Base-by-base conservation (phyloP, 140 eudicot species). In the Flaveria floridana region DNA sequence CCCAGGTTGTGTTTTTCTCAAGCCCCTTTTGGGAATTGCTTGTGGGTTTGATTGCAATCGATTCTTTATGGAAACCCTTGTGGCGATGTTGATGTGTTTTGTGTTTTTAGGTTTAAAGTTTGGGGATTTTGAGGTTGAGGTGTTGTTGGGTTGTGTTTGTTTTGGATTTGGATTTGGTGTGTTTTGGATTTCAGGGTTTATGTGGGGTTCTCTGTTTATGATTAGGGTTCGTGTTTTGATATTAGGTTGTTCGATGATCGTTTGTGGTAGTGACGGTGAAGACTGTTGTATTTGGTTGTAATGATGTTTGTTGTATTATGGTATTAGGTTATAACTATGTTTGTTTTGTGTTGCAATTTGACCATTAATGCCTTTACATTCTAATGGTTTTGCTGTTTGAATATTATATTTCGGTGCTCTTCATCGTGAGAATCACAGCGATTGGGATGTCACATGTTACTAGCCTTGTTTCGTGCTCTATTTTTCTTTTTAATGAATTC, bases 111-210 rank as follows among this genome's bases (percentile, higher is more conserved):
- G 55, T 58, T 57, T 20, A 55, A 18, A 1, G 7, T 16, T 16
- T 55, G 3, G 62, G 62, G 62, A 7, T 18, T 55, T 18, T 55
- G 62, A 55, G 25, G 25, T 18, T 6, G 4, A 18, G 26, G 8
- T 55, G 28, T 55, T 55, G 25, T 18, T 55, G 11, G 37, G 65
- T 58, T 20, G 10, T 21, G 65, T 58, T 58, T 58, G 65, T 2
- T 58, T 58, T 58, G 65, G 65, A 58, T 58, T 58, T 58, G 65
- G 65, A 58, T 58, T 56, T 56, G 13, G 26, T 18, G 2, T 56
- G 21, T 34, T 34, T 18, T 18, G 13, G 12, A 2, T 15, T 18
- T 56, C 23, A 58, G 65, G 65, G 65, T 58, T 58, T 58, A 58
- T 58, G 65, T 14, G 65, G 12, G 65, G 65, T 21, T 21, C 34